phyloP scores from a whole-genome alignment of 768 basidiomycete genomes.

The Lactarius vividus region DNA sequence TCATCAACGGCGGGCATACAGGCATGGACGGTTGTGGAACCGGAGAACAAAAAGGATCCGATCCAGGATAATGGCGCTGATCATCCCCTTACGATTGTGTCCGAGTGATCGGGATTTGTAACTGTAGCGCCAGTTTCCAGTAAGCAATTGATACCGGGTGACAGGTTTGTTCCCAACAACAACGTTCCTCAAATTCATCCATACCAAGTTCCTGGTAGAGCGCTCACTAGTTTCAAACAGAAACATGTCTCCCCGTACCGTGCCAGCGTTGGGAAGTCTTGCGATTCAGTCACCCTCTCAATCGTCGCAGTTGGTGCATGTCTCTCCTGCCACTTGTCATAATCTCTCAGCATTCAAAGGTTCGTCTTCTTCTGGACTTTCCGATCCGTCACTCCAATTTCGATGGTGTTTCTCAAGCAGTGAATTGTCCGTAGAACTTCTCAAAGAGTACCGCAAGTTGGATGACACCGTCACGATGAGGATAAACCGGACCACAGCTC shows the following conservation, averaged over 20 bases:
- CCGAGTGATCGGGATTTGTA: constrained; percentile 22
- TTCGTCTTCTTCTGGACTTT: constrained; percentile 30
- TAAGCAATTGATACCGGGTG: constrained; percentile 22
- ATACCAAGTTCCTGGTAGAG: constrained; percentile 13
- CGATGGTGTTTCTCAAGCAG: constrained; percentile 13
- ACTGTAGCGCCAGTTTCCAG: constrained; percentile 23
- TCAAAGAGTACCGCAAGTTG: constrained; percentile 76
- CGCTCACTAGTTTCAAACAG: not conserved
- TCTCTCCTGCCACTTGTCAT: constrained; percentile 70
- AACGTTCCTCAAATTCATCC: not conserved
- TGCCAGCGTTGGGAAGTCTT: constrained; percentile 59
- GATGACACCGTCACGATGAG: constrained; percentile 82
- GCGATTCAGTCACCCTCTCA: constrained; percentile 63
- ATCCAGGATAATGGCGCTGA: constrained; percentile 21
- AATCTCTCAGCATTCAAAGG: constrained; percentile 79
- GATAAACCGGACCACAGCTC: constrained; percentile 73
- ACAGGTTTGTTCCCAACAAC: constrained; percentile 2
- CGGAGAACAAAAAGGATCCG: constrained; percentile 10
- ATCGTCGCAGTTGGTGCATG: constrained; percentile 62
- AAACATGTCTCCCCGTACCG: constrained; percentile 39
- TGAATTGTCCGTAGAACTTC: constrained; percentile 52
- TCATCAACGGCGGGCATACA: constrained; percentile 14
- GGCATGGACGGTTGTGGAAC: not conserved
- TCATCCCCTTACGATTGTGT: constrained; percentile 13
- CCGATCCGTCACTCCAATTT: constrained; percentile 7